Evolutionary conservation across 257 asterid genomes (phyloP).

Genomic region (Asclepias syriaca): DNA sequence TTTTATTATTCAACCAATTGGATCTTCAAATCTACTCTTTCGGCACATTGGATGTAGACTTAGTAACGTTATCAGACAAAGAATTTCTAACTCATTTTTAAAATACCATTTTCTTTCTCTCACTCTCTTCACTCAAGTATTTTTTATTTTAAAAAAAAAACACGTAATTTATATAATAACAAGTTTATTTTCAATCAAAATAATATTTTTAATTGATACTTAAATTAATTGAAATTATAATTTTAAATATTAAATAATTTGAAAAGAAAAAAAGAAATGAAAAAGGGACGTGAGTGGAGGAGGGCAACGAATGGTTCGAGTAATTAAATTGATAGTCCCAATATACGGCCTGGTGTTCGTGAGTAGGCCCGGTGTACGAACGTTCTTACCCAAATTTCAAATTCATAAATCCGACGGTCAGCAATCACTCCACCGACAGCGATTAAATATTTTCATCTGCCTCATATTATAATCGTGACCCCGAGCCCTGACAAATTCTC

Average conservation of each 20-base stretch:
- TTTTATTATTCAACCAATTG: neutral
- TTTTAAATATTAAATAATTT: too few relatives aligned
- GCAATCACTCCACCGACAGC: constrained; percentile 18
- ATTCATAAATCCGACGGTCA: constrained; percentile 2
- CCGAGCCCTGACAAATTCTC: neutral
- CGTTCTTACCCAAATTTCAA: neutral
- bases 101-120: neutral
- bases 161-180: too few relatives aligned
- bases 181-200: too few relatives aligned
- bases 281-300: too few relatives aligned
- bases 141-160: too few relatives aligned
- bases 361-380: neutral
- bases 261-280: too few relatives aligned
- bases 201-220: too few relatives aligned
- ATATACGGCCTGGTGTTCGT: neutral
- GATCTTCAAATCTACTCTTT: neutral
- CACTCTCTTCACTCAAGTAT: neutral
- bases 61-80: neutral
- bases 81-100: neutral
- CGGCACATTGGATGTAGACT: neutral
- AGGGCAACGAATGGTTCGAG: too few relatives aligned
- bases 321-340: neutral
- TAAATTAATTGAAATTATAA: too few relatives aligned
- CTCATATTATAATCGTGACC: constrained; percentile 8
- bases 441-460: constrained; percentile 7